phyloP scores from a whole-genome alignment of 805 yeast species.

The Hanseniaspora lachancei region DNA sequence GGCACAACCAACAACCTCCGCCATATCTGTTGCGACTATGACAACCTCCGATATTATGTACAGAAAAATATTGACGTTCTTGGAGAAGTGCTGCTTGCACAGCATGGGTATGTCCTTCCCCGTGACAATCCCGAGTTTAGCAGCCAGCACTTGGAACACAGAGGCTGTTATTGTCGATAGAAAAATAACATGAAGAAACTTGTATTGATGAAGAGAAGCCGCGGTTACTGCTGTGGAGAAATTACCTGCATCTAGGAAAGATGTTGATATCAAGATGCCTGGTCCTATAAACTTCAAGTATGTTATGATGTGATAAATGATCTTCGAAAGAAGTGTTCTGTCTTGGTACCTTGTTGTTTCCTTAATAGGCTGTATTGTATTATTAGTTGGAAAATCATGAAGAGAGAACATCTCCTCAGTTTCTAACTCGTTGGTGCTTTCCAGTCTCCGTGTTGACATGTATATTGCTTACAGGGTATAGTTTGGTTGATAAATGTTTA shows the following conservation, averaged over 20 bases:
- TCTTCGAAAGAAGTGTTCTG: neutral
- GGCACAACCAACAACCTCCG: conserved; percentile 91
- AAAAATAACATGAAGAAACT: conserved; percentile 62
- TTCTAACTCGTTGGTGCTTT: neutral
- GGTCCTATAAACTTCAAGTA: conserved; percentile 75
- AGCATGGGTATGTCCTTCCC: conserved; percentile 84
- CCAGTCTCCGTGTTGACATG: neutral
- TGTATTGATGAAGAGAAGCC: conserved; percentile 75
- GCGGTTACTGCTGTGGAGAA: conserved; percentile 90
- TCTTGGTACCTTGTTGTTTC: conserved; percentile 4
- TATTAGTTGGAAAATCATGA: neutral
- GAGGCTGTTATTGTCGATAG: conserved; percentile 79
- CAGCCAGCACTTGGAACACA: conserved; percentile 69
- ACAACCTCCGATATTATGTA: conserved; percentile 73
- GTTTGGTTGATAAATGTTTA: neutral
- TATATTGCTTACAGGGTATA: neutral
- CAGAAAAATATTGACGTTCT: conserved; percentile 41
- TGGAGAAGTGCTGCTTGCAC: conserved; percentile 64
- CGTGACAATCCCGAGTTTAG: conserved; percentile 84
- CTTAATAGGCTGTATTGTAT: neutral
- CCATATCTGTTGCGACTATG: conserved; percentile 82
- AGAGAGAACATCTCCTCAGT: conserved; percentile 4
- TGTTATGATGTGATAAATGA: conserved; percentile 23
- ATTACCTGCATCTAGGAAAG: conserved; percentile 97
- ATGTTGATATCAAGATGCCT: conserved; percentile 86